Evolutionary conservation across 306 rosid species (phyloP).

Genomic region (Cucurbita pepo): DNA sequence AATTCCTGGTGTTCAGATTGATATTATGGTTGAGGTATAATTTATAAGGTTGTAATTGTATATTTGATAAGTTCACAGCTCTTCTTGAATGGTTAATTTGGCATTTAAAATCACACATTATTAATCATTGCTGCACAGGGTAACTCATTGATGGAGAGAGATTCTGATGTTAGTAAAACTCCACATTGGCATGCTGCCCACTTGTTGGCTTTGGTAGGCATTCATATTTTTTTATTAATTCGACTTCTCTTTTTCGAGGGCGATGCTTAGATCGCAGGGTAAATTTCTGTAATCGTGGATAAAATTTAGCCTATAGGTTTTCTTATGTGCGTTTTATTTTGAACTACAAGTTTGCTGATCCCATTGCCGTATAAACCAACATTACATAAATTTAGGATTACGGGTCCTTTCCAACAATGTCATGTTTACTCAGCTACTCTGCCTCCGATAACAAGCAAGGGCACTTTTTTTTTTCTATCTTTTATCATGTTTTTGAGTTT

Average conservation of each 20-base stretch:
- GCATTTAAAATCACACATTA: background rate
- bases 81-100: background rate
- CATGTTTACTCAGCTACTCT: background rate
- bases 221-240: background rate
- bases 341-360: background rate
- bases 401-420: background rate
- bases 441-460: background rate
- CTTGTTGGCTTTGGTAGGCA: constrained; percentile 53
- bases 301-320: background rate
- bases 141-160: constrained; percentile 11
- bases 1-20: constrained; percentile 68
- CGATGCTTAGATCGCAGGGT: background rate
- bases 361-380: background rate
- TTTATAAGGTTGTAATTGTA: background rate
- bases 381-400: background rate
- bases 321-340: background rate
- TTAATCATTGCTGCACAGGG: constrained; percentile 9
- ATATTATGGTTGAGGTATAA: constrained; percentile 58
- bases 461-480: background rate
- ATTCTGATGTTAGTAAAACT: constrained; percentile 14
- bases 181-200: constrained; percentile 48
- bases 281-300: background rate
- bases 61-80: background rate
- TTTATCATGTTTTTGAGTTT: background rate
- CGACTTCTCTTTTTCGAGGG: background rate